Evolutionary conservation across 768 basidiomycete species (phyloP).

Genomic region (Naematelia aurantialba): DNA sequence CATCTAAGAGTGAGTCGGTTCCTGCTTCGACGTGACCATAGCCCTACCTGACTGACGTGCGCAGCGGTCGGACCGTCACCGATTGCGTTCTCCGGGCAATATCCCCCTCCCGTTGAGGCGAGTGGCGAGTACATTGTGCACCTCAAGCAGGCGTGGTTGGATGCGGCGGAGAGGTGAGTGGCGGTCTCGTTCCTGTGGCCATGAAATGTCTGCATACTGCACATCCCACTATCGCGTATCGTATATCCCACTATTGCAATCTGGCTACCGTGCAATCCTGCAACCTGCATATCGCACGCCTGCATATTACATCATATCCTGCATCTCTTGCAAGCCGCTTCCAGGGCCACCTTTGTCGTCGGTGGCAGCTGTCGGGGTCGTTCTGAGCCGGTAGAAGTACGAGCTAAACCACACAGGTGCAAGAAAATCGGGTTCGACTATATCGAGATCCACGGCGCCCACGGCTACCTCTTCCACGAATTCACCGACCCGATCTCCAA

Average conservation of each 20-base stretch:
- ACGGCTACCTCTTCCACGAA: conserved; percentile 52
- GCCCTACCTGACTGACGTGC: conserved; percentile 16
- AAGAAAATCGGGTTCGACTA: conserved; percentile 59
- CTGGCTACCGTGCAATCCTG: background rate
- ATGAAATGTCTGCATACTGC: background rate
- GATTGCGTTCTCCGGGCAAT: conserved; percentile 57
- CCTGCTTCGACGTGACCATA: background rate
- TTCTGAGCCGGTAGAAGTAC: no score
- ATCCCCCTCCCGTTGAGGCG: conserved; percentile 62
- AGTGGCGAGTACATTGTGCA: conserved; percentile 58
- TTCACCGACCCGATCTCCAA: conserved; percentile 77
- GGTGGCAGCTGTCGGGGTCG: no score
- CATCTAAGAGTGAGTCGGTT: conserved; percentile 56
- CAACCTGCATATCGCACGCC: background rate
- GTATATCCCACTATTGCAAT: background rate
- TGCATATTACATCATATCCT: no score
- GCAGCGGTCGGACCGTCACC: conserved; percentile 64
- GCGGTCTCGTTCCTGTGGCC: background rate
- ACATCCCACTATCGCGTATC: background rate
- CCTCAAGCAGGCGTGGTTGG: conserved; percentile 61
- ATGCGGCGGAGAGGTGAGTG: conserved; percentile 32
- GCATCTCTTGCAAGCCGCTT: no score
- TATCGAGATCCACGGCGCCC: conserved; percentile 66
- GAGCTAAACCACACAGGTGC: conserved; percentile 33
- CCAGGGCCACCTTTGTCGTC: no score